A percentile compares a stretch with the other conserved stretches of the same genome.
These are phyloP conservation scores for Boeremia lycopersici DNA, from an alignment of 2,329 filamentous ascomycete species.

Conservation along the genomic window DNA sequence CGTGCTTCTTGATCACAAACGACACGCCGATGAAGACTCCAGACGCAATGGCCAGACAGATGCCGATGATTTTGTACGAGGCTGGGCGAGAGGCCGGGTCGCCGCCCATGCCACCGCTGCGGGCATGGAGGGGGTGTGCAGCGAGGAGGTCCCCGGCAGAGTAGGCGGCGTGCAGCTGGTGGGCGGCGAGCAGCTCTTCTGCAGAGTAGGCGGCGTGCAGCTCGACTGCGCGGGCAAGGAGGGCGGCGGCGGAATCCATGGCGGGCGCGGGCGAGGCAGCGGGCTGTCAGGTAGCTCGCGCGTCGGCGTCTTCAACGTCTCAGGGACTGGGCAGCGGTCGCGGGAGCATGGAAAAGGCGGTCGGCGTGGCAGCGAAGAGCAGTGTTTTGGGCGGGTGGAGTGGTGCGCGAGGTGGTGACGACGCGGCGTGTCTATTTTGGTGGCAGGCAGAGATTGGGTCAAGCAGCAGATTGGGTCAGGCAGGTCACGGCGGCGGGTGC, in stretches of 20 bases:
- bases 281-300: constrained; percentile 18
- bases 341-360: constrained; percentile 21
- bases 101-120: constrained; percentile 48
- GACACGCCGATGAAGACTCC: constrained; percentile 93
- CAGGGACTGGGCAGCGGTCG: constrained; percentile 9
- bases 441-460: constrained; percentile 11
- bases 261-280: constrained; percentile 20
- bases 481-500: too few species aligned
- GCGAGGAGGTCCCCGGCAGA: constrained; percentile 28
- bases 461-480: neutral
- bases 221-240: constrained; percentile 17
- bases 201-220: constrained; percentile 6
- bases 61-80: constrained; percentile 83
- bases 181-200: constrained; percentile 40
- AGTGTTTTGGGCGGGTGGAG: neutral
- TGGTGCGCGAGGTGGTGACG: neutral
- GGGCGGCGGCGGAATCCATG: constrained; percentile 53
- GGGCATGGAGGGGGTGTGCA: constrained; percentile 53
- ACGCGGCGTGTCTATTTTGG: neutral
- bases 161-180: constrained; percentile 24
- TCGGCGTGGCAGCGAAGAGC: constrained; percentile 16
- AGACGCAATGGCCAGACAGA: constrained; percentile 82
- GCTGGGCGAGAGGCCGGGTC: constrained; percentile 53
- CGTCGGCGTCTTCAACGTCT: constrained; percentile 11
- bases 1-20: constrained; percentile 94